Evolutionary conservation across 176 grass and related monocot species (phyloP).

Genomic region (Cocos nucifera): DNA sequence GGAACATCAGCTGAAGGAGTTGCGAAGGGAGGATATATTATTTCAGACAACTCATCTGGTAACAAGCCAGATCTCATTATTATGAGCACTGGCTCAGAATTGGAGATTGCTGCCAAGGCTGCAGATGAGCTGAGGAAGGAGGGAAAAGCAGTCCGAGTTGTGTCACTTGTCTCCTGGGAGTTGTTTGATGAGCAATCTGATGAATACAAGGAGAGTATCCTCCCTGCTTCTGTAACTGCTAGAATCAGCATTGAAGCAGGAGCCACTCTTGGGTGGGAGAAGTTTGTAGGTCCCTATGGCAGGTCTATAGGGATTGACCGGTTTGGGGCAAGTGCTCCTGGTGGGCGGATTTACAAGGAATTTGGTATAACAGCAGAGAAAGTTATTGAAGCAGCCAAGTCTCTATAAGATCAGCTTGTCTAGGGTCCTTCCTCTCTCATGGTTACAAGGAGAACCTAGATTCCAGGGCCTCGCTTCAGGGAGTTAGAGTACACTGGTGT

Average conservation of each 20-base stretch:
- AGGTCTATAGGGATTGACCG: slow-evolving; percentile 27
- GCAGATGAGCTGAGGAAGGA: slow-evolving; percentile 32
- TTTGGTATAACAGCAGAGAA: slow-evolving; percentile 36
- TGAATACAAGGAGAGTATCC: slow-evolving; percentile 34
- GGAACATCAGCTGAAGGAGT: slow-evolving; percentile 31
- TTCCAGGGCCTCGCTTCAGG: too few species aligned
- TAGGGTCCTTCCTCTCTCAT: too few species aligned
- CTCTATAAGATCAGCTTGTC: slow-evolving; percentile 6
- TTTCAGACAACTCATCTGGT: slow-evolving; percentile 26
- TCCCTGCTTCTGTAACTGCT: slow-evolving; percentile 32
- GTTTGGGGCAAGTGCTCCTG: slow-evolving; percentile 38
- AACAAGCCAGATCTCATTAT: slow-evolving; percentile 44
- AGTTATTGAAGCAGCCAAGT: slow-evolving; percentile 26
- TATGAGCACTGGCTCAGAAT: slow-evolving; percentile 46
- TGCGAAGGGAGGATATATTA: slow-evolving; percentile 39
- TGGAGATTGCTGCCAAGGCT: slow-evolving; percentile 42
- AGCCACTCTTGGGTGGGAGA: slow-evolving; percentile 42
- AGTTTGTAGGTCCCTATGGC: slow-evolving; percentile 35
- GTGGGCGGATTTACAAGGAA: slow-evolving; percentile 45
- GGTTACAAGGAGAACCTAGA: too few species aligned
- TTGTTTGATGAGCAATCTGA: slow-evolving; percentile 46
- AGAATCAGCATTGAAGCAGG: slow-evolving; percentile 50
- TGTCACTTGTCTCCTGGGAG: slow-evolving; percentile 55
- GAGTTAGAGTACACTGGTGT: too few species aligned
- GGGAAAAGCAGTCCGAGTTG: slow-evolving; percentile 25